Evolutionary conservation across 257 asterid species (phyloP).

Genomic region (Jacaranda mimosifolia): DNA sequence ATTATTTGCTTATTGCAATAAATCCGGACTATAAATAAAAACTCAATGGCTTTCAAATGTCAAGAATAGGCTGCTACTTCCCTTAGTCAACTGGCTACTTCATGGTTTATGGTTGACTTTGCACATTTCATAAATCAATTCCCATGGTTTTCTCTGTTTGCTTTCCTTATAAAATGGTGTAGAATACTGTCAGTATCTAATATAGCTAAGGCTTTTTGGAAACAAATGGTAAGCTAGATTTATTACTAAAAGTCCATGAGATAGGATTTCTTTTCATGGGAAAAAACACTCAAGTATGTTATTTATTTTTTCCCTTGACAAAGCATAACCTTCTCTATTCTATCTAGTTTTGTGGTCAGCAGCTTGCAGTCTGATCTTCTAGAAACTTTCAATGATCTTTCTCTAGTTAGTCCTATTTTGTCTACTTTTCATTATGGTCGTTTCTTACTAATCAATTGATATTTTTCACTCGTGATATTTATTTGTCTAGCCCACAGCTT

Average conservation of each 20-base stretch:
- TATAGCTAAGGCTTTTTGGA: constrained; percentile 12
- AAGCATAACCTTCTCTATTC: neutral
- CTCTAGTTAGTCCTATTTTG: neutral
- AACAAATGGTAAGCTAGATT: neutral
- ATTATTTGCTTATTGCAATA: neutral
- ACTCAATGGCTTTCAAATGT: constrained; percentile 9
- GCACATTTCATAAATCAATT: constrained; percentile 19
- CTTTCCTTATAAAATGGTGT: neutral
- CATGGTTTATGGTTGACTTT: neutral
- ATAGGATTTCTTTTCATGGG: no score
- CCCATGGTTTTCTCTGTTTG: neutral
- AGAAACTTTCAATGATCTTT: neutral
- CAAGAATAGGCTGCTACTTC: neutral
- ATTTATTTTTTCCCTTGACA: neutral
- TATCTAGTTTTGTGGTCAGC: constrained; percentile 9
- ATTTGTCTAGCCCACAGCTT: neutral
- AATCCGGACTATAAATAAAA: constrained; percentile 2
- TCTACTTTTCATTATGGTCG: neutral
- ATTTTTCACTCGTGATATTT: constrained; percentile 3
- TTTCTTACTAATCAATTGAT: neutral
- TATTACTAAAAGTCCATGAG: neutral
- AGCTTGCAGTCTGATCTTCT: neutral
- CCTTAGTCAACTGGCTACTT: constrained; percentile 9
- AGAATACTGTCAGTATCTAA: neutral
- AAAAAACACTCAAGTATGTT: neutral